Base-by-base conservation (phyloP, 306 rosid species). In the Phaseolus lunatus region DNA sequence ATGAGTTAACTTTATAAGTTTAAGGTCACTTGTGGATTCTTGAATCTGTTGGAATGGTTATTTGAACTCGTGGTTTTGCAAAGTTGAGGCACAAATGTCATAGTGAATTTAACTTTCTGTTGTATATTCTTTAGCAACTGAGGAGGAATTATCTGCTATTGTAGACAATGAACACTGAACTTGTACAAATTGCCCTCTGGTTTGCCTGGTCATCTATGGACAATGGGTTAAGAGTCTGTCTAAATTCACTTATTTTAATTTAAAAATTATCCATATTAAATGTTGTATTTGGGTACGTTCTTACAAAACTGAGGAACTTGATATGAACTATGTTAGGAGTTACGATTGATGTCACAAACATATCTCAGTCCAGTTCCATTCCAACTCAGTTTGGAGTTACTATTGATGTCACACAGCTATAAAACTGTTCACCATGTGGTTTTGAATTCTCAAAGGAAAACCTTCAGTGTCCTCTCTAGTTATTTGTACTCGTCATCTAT, bases 1-100 rank as follows among this genome's bases (percentile, higher is more conserved):
- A 45, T 27, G 18, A 26, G 57, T 45, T n/a, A 41, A 15, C 39
- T 43, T 15, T 68, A 24, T 68, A 68, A 48, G 47, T 47, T 45
- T 68, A 45, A 15, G 19, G 58, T 50, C 43, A 9, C 24, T 59
- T 47, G 37, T 52, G 58, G 12, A 19, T 52, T 52, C 26, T 52
- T 52, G 26, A 43, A 11, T 12, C 16, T 11, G 48, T 43, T 43
- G 48, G 4, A 67, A 52, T 69, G 70, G 20, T 12, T 24, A n/a
- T 44, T 59, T 33, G 63, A 70, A 61, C 72, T 47, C 45, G 72
- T 61, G 31, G 35, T 47, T 70, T 27, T 58, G 45, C 66, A 62
- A 11, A n/a, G 33, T 56, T 57, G 62, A 24, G 52, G 48, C 23
- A 44, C 37, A 24, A 48, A 61, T 65, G 10, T 1, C 19, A 2